phyloP scores from a whole-genome alignment of 164 flowering plant species.

The Berberis thunbergii region DNA sequence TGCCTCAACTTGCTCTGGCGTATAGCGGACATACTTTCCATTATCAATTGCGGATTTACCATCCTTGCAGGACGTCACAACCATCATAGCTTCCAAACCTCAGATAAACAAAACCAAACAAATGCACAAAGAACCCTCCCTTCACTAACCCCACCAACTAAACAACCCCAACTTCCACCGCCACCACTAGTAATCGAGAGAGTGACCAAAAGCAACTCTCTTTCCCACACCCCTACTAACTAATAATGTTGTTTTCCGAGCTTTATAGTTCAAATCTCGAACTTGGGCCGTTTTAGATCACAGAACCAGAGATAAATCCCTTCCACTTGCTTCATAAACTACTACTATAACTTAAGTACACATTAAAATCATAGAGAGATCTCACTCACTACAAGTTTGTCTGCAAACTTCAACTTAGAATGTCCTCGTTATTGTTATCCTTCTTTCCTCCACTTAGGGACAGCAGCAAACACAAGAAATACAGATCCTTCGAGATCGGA shows the following conservation, averaged over 20 bases:
- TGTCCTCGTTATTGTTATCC: background rate
- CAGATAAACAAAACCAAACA: background rate
- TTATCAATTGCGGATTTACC: slow-evolving; percentile 59
- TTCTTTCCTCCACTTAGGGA: slow-evolving; percentile 9
- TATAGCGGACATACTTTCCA: slow-evolving; percentile 92
- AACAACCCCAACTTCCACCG: background rate
- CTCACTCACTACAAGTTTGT: no score
- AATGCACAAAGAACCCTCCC: background rate
- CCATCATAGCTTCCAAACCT: slow-evolving; percentile 18
- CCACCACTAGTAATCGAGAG: no score
- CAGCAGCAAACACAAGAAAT: slow-evolving; percentile 34
- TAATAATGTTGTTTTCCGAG: background rate
- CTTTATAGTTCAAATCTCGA: background rate
- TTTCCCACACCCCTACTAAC: no score
- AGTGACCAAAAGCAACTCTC: no score
- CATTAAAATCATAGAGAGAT: no score
- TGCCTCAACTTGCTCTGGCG: slow-evolving; percentile 99
- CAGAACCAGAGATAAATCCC: no score
- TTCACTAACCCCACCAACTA: background rate
- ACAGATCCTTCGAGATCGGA: slow-evolving; percentile 29
- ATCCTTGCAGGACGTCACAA: slow-evolving; percentile 83
- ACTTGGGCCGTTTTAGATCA: no score
- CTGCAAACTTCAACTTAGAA: background rate
- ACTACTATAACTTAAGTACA: no score
- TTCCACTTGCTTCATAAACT: no score